These are phyloP conservation scores for Colletotrichum lini DNA, from an alignment of 2,329 filamentous ascomycete genomes.

Conservation along the genomic window DNA sequence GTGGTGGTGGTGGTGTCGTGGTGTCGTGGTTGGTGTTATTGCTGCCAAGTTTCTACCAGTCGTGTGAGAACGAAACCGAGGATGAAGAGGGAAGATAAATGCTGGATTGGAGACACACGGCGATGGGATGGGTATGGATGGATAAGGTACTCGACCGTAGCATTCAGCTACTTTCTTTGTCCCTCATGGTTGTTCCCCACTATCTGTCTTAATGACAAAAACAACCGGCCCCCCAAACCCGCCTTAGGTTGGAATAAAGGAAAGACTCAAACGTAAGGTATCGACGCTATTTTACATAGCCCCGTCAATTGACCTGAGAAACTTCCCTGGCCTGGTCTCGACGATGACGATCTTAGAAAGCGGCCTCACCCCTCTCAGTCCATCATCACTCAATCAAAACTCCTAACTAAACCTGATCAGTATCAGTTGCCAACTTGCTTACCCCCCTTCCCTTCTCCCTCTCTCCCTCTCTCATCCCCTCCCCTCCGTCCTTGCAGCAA, in stretches of 20 bases:
- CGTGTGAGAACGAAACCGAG: constrained; percentile 32
- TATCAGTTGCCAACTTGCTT: not conserved
- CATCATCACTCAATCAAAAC: not conserved
- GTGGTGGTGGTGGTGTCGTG: not conserved
- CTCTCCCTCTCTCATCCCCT: too few relatives aligned
- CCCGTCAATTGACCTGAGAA: not conserved
- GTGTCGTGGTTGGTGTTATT: not conserved
- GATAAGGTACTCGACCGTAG: not conserved
- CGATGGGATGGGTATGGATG: not conserved
- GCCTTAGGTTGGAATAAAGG: constrained; percentile 5
- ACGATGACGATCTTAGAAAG: constrained; percentile 1
- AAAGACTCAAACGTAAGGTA: not conserved
- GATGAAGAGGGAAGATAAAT: not conserved
- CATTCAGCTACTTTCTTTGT: not conserved
- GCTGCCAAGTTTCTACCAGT: constrained; percentile 32
- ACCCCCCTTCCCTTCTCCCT: constrained; percentile 16
- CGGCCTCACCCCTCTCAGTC: not conserved
- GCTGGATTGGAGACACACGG: not conserved
- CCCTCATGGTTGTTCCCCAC: not conserved
- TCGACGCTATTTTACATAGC: constrained; percentile 10
- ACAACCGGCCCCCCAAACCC: too few relatives aligned
- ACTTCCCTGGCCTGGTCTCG: not conserved
- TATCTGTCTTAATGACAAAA: not conserved
- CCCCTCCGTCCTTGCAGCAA: constrained; percentile 30
- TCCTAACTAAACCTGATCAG: too few relatives aligned